Conservation (phyloP, 208 protist genomes). For the Trypanosoma theileri region DNA sequence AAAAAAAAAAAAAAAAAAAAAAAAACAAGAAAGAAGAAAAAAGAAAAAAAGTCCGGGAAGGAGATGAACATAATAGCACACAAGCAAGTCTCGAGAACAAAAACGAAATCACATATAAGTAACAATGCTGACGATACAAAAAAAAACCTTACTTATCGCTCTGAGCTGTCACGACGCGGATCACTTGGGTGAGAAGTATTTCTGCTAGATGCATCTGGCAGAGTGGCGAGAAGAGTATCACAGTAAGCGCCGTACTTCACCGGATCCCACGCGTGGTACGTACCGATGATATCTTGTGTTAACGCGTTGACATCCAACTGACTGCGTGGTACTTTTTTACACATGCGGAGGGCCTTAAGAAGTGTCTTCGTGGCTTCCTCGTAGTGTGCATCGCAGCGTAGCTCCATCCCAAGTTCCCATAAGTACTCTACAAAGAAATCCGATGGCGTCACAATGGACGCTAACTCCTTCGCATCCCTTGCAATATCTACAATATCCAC, state of each 20-base stretch:
- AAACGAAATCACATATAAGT: background rate
- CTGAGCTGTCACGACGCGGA: background rate
- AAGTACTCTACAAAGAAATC: conserved; percentile 74
- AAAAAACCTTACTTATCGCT: background rate
- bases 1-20: no score
- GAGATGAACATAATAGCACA: no score
- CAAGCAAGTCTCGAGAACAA: background rate
- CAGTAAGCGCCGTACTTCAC: conserved; percentile 60
- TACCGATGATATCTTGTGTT: conserved; percentile 39
- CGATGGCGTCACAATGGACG: conserved; percentile 36
- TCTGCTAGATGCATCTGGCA: background rate
- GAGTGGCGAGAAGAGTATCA: conserved; percentile 21
- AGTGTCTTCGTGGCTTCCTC: conserved; percentile 45
- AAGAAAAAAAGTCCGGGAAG: no score
- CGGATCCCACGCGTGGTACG: conserved; percentile 63
- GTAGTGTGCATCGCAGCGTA: conserved; percentile 43
- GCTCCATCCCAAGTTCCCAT: conserved; percentile 77
- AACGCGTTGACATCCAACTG: conserved; percentile 43
- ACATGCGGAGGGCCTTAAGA: conserved; percentile 40
- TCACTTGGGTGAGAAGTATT: background rate
- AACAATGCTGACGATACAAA: background rate
- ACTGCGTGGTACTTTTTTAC: conserved; percentile 34
- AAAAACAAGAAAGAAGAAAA: no score
- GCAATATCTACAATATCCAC: conserved; percentile 35
- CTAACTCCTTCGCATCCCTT: conserved; percentile 46